phyloP scores from a whole-genome alignment of 2,329 filamentous ascomycete genomes.

The Fusarium circinatum region DNA sequence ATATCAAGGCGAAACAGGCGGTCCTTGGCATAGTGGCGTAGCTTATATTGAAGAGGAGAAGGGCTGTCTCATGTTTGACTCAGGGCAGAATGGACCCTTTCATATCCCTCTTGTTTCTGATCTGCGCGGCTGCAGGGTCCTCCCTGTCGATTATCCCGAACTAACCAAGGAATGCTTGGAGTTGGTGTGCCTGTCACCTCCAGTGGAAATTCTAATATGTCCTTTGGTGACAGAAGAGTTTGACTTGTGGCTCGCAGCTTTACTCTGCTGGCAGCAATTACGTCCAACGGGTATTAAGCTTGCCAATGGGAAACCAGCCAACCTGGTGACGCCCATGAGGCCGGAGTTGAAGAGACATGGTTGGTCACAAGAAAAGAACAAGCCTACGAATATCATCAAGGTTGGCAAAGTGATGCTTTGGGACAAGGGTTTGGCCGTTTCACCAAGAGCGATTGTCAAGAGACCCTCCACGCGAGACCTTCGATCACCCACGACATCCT shows the following conservation, averaged over 20 bases:
- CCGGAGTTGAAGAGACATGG: constrained; percentile 57
- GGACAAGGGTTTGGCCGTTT: constrained; percentile 76
- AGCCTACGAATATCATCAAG: constrained; percentile 82
- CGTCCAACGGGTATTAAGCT: constrained; percentile 68
- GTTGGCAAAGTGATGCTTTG: constrained; percentile 91
- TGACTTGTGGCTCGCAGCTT: constrained; percentile 82
- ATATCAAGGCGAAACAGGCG: constrained; percentile 71
- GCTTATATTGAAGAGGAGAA: constrained; percentile 82
- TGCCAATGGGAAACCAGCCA: constrained; percentile 54
- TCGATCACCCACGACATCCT: constrained; percentile 67
- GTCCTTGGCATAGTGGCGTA: constrained; percentile 75
- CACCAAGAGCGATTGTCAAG: constrained; percentile 66
- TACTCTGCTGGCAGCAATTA: constrained; percentile 84
- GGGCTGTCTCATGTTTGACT: constrained; percentile 79
- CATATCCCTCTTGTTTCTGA: constrained; percentile 77
- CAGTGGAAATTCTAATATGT: constrained; percentile 71
- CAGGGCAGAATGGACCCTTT: constrained; percentile 71
- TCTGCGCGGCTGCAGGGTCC: constrained; percentile 77
- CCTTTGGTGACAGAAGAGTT: constrained; percentile 73
- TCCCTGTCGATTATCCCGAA: constrained; percentile 61
- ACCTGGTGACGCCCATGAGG: constrained; percentile 50
- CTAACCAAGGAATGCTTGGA: constrained; percentile 62
- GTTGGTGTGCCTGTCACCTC: constrained; percentile 62
- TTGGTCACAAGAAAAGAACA: constrained; percentile 47
- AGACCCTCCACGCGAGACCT: constrained; percentile 67